Evolutionary conservation across 768 basidiomycete species (phyloP), one percentile per base, ranked within the genome.

Genomic region (Clitopilus passeckerianus): DNA sequence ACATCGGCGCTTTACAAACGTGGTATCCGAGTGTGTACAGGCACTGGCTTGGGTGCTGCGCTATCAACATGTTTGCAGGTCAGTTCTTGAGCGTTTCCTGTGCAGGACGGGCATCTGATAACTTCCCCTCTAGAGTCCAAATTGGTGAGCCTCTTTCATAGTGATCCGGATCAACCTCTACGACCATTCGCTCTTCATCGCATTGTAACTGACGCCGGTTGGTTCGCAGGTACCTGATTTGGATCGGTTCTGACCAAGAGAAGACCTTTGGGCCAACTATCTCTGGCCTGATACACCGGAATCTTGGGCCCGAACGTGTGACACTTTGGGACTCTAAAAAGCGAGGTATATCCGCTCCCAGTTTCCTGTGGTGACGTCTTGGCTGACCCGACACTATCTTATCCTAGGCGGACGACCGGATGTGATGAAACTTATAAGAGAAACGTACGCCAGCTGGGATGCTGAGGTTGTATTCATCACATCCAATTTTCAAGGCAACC

Each of bases 391-490:
- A 18, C 34, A 15, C n/a, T 12, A 50, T 14, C 22, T 46, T 58
- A 15, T 57, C 33, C 1, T 54, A 82, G 81, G 81, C 1, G 87
- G 90, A 20, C 84, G 90, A 57, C 91, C 91, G 20, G 88, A 92
- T 63, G 80, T 83, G 5, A 89, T 91, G 87, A 85, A 89, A 70
- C 76, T 93, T 53, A 79, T 92, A 64, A 85, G 81, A 69, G 87
- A 90, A 58, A 82, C 75, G 0, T 91, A 90, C 65, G 72, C 78
- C n/a, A 82, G 80, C n/a, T 93, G 89, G 89, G 79, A 83, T 9
- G 91, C 91, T 1, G 91, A 93, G 69, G 84, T 93, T 15, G 84
- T 92, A 12, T 91, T 92, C 70, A 90, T 92, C 66, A 93, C 90
- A 14, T 90, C 89, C 5, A 93, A 93, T 72, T 81, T 77, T 65